Percentiles rank a stretch among this genome's conserved stretches.
Evolutionary conservation across 1,284 basidiomycete species (phyloP).

Genomic region (Leccinum subrobustum): DNA sequence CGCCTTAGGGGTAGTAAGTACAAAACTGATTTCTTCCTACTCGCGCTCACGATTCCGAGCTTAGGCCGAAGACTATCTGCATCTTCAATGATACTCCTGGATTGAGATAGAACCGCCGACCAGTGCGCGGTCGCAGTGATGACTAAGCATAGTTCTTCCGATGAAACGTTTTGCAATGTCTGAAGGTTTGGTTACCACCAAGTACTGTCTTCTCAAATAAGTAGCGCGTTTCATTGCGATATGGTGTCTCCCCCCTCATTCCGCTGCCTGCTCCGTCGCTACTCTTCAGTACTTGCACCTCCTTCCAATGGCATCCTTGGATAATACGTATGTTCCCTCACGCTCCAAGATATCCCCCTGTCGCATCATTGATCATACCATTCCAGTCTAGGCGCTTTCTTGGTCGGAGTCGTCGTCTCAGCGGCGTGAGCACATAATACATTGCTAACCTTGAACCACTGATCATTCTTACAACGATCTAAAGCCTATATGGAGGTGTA

Average conservation of each 20-base stretch:
- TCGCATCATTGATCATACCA: neutral
- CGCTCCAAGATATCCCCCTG: neutral
- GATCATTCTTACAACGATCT: constrained; percentile 1
- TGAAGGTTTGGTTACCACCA: constrained; percentile 25
- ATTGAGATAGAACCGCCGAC: no score
- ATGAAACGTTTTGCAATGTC: constrained; percentile 29
- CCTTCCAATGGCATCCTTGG: constrained; percentile 19
- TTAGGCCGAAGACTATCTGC: no score
- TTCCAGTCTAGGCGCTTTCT: constrained; percentile 49
- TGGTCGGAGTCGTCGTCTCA: constrained; percentile 52
- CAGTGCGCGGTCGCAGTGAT: no score
- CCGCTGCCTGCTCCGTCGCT: neutral
- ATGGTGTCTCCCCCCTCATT: constrained; percentile 1
- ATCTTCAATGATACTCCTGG: no score
- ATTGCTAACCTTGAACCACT: neutral
- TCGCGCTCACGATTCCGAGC: no score
- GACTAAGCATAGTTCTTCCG: neutral
- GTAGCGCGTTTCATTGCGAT: constrained; percentile 15
- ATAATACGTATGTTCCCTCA: constrained; percentile 26
- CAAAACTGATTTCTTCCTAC: no score
- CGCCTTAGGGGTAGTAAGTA: no score
- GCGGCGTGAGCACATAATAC: constrained; percentile 39
- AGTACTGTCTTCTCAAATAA: constrained; percentile 24
- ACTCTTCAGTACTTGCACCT: neutral
- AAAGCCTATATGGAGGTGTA: constrained; percentile 54